Base-by-base conservation (phyloP, 140 eudicot genomes). In the Senecio squalidus region DNA sequence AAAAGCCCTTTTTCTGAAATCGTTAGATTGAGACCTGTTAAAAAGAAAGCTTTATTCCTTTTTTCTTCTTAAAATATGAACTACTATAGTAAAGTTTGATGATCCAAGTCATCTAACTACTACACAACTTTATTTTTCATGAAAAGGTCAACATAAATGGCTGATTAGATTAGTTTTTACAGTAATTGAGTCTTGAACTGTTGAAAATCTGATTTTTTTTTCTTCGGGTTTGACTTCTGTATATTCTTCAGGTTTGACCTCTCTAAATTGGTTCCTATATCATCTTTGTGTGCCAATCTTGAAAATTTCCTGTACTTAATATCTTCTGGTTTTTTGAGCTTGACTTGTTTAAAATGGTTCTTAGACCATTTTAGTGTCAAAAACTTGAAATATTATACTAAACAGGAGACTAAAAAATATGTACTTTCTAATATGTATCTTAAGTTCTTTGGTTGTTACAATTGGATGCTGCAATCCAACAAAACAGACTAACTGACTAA, bases 41-140 rank as follows among this genome's bases (percentile, higher is more conserved):
- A n/a, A n/a, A n/a, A n/a, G n/a, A n/a, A 34, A 48, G 69, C 76
- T 68, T 58, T 65, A 18, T 61, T 69, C 68, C 44, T 55, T 51
- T 28, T 62, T 15, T n/a, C 50, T 71, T 58, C 29, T 73, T 66
- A 45, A 34, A 43, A 48, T 58, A 29, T 34, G 48, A 44, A 17
- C 4, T 14, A 29, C 9, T 59, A 58, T 57, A 55, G 75, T 80
- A 50, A 62, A 71, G 67, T 26, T 49, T 40, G 66, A 64, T 79
- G 75, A 76, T 71, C 41, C 77, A 81, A 82, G 75, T 78, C 68
- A 69, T 62, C 26, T 50, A 69, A 59, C 68, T 71, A 71, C 74
- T 69, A 73, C 76, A 63, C 58, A 62, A 54, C 30, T 57, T 23
- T 31, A 34, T 30, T 74, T 64, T 60, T 58, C 64, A 74, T 67